phyloP scores from a whole-genome alignment of 805 yeast species.

The Barnettozyma sp. region DNA sequence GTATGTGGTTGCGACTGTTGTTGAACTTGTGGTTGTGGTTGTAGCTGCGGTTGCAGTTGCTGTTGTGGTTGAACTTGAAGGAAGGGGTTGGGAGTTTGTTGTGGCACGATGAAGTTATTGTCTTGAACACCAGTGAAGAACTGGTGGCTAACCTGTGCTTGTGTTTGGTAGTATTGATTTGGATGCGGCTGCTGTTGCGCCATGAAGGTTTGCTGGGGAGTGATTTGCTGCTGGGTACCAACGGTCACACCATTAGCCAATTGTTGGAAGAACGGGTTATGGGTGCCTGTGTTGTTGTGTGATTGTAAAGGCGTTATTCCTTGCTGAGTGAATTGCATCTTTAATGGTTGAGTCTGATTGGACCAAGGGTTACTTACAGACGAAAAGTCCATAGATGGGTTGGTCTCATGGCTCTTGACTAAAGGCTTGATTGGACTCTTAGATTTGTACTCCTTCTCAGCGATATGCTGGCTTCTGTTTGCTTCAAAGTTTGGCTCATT shows the following conservation, averaged over 20 bases:
- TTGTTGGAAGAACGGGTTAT: constrained; percentile 19
- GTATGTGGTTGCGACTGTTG: constrained; percentile 20
- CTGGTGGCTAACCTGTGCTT: constrained; percentile 6
- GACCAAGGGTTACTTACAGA: constrained; percentile 16
- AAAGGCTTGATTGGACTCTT: constrained; percentile 7
- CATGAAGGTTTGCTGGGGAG: constrained; percentile 15
- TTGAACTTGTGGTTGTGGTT: constrained; percentile 20
- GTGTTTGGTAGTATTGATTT: constrained; percentile 18
- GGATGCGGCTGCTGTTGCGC: constrained; percentile 14
- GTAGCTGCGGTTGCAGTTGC: constrained; percentile 8
- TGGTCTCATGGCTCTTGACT: neutral
- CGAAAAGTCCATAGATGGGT: neutral
- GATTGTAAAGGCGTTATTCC: constrained; percentile 15
- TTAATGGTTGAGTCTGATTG: constrained; percentile 26
- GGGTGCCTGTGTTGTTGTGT: constrained; percentile 16
- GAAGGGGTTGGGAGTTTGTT: constrained; percentile 12
- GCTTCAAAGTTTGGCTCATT: constrained; percentile 79
- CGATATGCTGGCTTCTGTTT: constrained; percentile 70
- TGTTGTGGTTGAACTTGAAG: constrained; percentile 12
- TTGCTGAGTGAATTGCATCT: constrained; percentile 24
- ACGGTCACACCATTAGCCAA: neutral
- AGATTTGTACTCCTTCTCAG: constrained; percentile 46
- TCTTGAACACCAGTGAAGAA: neutral
- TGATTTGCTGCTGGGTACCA: constrained; percentile 9
- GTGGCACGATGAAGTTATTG: neutral